A percentile compares a stretch with the other conserved stretches of the same genome.
Evolutionary conservation across 106 monocot genomes (phyloP).

Genomic region (Cymbidium sinense): DNA sequence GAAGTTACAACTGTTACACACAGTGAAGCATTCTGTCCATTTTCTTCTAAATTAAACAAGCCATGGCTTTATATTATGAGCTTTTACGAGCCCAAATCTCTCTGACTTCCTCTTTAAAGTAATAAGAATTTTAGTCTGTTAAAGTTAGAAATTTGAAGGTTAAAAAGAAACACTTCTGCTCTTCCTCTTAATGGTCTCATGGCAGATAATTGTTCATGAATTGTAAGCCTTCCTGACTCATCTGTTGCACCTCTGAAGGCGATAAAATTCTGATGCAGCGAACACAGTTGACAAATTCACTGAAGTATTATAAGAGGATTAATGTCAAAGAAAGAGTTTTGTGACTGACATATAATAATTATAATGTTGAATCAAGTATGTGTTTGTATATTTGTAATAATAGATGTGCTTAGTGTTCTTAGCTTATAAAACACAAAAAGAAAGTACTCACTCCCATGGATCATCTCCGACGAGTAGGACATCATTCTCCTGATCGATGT

Average conservation of each 20-base stretch:
- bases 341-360: too few species aligned
- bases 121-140: neutral
- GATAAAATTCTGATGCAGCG: slow-evolving; percentile 87
- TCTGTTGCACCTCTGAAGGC: slow-evolving; percentile 79
- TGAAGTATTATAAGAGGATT: slow-evolving; percentile 7
- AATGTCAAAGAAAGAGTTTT: neutral
- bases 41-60: neutral
- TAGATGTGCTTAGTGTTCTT: too few species aligned
- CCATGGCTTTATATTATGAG: neutral
- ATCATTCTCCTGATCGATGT: slow-evolving; percentile 95
- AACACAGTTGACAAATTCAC: slow-evolving; percentile 85
- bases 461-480: slow-evolving; percentile 99
- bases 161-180: neutral
- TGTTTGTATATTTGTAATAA: too few species aligned
- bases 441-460: slow-evolving; percentile 89
- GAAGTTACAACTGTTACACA: neutral
- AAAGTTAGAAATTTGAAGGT: neutral
- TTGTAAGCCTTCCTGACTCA: slow-evolving; percentile 62
- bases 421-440: neutral
- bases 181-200: neutral
- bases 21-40: neutral
- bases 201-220: slow-evolving; percentile 24
- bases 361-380: too few species aligned
- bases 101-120: neutral
- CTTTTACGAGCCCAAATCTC: neutral